phyloP scores from a whole-genome alignment of 805 yeast species.

The Danielozyma ontarioensis region DNA sequence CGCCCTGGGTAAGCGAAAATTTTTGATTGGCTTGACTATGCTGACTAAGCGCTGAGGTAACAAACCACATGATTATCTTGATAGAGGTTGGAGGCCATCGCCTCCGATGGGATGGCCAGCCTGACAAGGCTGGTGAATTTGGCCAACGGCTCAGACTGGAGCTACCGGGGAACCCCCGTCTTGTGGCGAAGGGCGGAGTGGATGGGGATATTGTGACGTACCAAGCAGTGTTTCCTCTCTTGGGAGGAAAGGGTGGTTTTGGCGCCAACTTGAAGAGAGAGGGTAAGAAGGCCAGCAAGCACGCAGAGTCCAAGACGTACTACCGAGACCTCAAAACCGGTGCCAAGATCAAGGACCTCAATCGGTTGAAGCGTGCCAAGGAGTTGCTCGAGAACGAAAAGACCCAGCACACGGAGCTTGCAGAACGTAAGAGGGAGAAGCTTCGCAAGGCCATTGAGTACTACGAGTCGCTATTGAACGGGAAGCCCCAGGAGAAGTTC shows the following conservation, averaged over 20 bases:
- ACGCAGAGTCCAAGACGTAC: not conserved
- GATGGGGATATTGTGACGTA: not conserved
- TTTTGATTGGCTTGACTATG: not conserved
- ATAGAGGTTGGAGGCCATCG: too few species aligned
- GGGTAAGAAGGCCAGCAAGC: not conserved
- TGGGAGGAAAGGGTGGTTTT: conserved; percentile 8
- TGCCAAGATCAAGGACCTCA: conserved; percentile 1
- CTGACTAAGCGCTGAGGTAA: too few species aligned
- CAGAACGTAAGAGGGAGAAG: conserved; percentile 1
- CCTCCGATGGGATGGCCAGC: too few species aligned
- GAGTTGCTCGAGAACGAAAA: not conserved
- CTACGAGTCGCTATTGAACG: conserved; percentile 2
- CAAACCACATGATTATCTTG: too few species aligned
- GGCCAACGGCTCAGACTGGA: too few species aligned
- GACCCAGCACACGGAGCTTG: conserved; percentile 1
- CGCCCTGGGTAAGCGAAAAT: too few species aligned
- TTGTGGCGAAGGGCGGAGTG: too few species aligned
- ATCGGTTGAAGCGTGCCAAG: conserved; percentile 1
- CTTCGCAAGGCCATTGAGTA: conserved; percentile 3
- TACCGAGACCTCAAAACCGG: conserved; percentile 4
- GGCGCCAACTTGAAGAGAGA: conserved; percentile 4
- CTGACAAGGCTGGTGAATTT: too few species aligned
- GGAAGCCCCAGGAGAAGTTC: conserved; percentile 1
- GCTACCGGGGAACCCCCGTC: too few species aligned
- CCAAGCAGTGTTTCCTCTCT: not conserved